Conservation (phyloP, 352 stramenopile species). For the Globisporangium irregulare region DNA sequence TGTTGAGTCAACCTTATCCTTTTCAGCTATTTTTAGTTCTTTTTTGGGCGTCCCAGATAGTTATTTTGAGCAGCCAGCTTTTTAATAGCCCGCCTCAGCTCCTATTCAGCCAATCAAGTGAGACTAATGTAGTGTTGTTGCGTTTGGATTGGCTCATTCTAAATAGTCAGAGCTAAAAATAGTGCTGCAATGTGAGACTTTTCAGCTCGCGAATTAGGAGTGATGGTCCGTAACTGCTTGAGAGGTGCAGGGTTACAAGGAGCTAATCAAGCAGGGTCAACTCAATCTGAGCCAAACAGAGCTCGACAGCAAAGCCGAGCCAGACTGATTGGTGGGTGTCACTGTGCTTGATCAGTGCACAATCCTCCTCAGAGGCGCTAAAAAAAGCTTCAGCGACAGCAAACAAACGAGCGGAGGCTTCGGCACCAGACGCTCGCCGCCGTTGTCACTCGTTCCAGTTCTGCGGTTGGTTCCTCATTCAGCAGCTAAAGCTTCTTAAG, state of each 20-base stretch:
- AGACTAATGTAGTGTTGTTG: too few relatives aligned
- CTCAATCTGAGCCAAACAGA: neutral
- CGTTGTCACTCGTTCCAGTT: neutral
- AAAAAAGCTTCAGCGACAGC: neutral
- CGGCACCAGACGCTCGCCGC: neutral
- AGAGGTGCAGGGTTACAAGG: neutral
- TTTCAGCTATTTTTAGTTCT: neutral
- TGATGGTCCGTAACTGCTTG: neutral
- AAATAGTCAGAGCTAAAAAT: neutral
- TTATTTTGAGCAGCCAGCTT: neutral
- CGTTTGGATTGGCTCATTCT: neutral
- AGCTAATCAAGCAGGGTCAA: neutral
- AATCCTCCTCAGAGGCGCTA: neutral
- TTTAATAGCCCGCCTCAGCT: neutral
- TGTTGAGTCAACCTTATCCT: neutral
- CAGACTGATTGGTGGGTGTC: slow-evolving; percentile 11
- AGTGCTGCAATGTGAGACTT: neutral
- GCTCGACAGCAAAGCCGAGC: neutral
- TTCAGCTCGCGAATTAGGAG: neutral
- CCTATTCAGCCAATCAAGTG: neutral
- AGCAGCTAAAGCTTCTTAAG: neutral
- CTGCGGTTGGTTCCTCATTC: neutral
- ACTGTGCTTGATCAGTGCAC: neutral
- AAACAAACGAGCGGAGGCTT: neutral
- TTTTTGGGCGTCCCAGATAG: neutral